Evolutionary conservation across 305 asterid genomes (phyloP).

Genomic region (Plantago coronopus): DNA sequence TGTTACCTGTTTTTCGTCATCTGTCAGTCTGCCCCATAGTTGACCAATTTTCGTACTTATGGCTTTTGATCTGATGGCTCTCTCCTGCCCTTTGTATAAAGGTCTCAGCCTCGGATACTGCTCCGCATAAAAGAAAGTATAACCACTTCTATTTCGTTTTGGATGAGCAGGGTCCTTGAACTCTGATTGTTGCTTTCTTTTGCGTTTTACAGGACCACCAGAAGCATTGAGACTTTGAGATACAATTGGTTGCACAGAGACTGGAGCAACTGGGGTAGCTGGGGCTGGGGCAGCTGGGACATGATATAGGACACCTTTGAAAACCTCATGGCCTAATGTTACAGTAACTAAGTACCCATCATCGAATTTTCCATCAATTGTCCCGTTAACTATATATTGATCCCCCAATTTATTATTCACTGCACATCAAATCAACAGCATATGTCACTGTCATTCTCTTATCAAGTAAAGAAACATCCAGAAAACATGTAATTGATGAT

Average conservation of each 20-base stretch:
- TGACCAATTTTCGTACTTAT: constrained; percentile 76
- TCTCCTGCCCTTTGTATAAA: constrained; percentile 78
- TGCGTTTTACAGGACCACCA: constrained; percentile 33
- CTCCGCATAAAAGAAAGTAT: constrained; percentile 88
- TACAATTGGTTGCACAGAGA: constrained; percentile 33
- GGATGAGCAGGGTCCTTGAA: constrained; percentile 67
- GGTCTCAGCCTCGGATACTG: constrained; percentile 73
- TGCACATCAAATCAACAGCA: constrained; percentile 33
- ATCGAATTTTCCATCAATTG: constrained; percentile 86
- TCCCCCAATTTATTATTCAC: constrained; percentile 46
- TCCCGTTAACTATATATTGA: constrained; percentile 63
- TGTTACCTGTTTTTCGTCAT: constrained; percentile 76
- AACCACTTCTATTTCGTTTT: constrained; percentile 74
- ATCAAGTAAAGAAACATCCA: constrained; percentile 1
- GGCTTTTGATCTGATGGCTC: constrained; percentile 60
- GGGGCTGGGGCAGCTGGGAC: constrained; percentile 21
- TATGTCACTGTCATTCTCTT: constrained; percentile 11
- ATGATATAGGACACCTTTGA: constrained; percentile 84
- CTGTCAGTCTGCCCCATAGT: constrained; percentile 69
- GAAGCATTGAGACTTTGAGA: constrained; percentile 31
- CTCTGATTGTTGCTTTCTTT: constrained; percentile 50
- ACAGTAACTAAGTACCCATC: constrained; percentile 79
- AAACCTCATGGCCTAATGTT: constrained; percentile 54
- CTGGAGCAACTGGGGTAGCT: constrained; percentile 23
- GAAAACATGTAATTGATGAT: neutral